Evolutionary conservation across 495 filamentous ascomycete genomes (phyloP).

Genomic region (Astrocystis sublimbata): DNA sequence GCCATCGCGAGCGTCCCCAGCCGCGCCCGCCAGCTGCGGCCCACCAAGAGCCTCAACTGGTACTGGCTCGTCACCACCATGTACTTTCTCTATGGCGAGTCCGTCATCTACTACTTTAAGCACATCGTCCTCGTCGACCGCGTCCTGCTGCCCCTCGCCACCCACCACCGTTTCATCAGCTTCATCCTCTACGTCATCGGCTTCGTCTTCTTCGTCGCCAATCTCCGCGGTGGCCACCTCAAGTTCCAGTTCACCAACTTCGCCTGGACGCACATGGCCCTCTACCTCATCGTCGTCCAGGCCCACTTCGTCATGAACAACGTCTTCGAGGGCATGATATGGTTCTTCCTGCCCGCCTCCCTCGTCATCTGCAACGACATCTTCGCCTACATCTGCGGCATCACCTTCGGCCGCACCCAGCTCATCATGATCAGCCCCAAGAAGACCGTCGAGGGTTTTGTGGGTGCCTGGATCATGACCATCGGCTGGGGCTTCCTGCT

Average conservation of each 20-base stretch:
- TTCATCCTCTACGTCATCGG: slow-evolving; percentile 97
- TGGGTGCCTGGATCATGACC: slow-evolving; percentile 96
- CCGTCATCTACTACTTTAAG: slow-evolving; percentile 99
- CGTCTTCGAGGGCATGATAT: slow-evolving; percentile 99
- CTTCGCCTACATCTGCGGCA: slow-evolving; percentile 96
- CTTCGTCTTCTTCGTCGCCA: slow-evolving; percentile 97
- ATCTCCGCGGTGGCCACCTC: slow-evolving; percentile 94
- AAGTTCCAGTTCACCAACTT: slow-evolving; percentile 99
- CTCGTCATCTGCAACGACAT: slow-evolving; percentile 99
- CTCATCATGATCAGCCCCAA: slow-evolving; percentile 98
- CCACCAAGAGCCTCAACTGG: slow-evolving; percentile 97
- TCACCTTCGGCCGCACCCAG: slow-evolving; percentile 94
- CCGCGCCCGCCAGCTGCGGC: slow-evolving; percentile 83
- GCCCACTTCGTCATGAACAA: slow-evolving; percentile 99
- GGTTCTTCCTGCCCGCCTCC: slow-evolving; percentile 96
- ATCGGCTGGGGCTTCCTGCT: slow-evolving; percentile 79
- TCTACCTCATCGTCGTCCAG: slow-evolving; percentile 96
- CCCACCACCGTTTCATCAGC: slow-evolving; percentile 98
- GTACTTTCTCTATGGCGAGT: slow-evolving; percentile 99
- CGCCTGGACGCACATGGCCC: slow-evolving; percentile 98
- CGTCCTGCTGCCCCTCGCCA: slow-evolving; percentile 87
- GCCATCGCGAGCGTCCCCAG: slow-evolving; percentile 95
- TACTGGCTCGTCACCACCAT: slow-evolving; percentile 98
- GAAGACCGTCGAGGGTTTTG: slow-evolving; percentile 98
- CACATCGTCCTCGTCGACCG: slow-evolving; percentile 95